A percentile compares a stretch with the other conserved stretches of the same genome.
Evolutionary conservation across 345 rosid species (phyloP).

Genomic region (Trapa incisa): DNA sequence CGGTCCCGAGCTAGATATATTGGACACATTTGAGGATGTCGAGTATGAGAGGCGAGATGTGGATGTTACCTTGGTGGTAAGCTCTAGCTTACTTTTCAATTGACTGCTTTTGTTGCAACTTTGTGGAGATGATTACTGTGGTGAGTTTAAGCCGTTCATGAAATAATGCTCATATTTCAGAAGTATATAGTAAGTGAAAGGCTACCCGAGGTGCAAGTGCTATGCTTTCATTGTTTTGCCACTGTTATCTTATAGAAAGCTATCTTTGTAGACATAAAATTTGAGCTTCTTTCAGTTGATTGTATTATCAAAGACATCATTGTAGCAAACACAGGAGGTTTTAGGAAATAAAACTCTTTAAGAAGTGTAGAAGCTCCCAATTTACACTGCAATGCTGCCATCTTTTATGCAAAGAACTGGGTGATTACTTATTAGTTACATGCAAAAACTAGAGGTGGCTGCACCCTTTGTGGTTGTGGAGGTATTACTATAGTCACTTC

Average conservation of each 20-base stretch:
- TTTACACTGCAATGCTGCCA: too few species aligned
- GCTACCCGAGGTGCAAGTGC: background rate
- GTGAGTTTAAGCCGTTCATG: background rate
- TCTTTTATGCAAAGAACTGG: too few species aligned
- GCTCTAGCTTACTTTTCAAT: background rate
- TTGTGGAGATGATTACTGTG: background rate
- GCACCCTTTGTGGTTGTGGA: background rate
- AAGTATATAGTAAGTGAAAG: background rate
- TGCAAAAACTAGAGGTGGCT: too few species aligned
- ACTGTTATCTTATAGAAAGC: too few species aligned
- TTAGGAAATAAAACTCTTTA: too few species aligned
- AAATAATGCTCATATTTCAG: background rate
- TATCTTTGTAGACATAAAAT: too few species aligned
- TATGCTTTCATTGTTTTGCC: background rate
- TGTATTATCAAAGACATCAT: too few species aligned
- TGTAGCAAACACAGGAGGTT: too few species aligned
- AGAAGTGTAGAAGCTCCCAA: background rate
- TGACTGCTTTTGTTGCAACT: background rate
- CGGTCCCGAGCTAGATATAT: conserved; percentile 39
- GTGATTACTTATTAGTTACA: too few species aligned
- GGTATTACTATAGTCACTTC: too few species aligned
- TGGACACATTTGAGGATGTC: conserved; percentile 69
- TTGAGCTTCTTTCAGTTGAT: too few species aligned
- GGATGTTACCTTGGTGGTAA: conserved; percentile 43
- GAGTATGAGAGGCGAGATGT: conserved; percentile 56